Evolutionary conservation across 2,329 filamentous ascomycete genomes (phyloP), one percentile per base, ranked within the genome.

Genomic region (Aspergillus fischeri): DNA sequence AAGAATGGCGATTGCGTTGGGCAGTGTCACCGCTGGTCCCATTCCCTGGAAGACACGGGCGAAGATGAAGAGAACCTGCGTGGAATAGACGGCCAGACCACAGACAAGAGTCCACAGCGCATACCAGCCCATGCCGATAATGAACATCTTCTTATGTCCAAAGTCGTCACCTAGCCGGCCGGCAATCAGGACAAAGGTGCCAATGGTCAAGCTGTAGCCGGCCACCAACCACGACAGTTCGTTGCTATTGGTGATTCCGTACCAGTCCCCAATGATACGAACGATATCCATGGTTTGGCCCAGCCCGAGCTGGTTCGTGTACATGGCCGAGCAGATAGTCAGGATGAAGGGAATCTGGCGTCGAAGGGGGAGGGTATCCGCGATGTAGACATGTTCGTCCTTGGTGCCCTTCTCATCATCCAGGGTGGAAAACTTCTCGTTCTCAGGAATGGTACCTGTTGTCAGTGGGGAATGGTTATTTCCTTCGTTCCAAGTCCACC

Each of bases 1-100:
- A 0, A 88, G 67, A 20, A 89, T 76, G 2, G 84, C 85, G n/a
- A 88, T 70, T 0, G 78, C 84, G 60, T 87, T 89, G 1, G 87
- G 86, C 27, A 89, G 72, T 3, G 80, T 73, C 17, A 89, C 73
- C 1, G 85, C 83, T 0, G 85, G 83, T 0, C 86, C 87, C 1
- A 74, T 63, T 3, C 70, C 83, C 59, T 85, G 83, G 2, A 84
- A 67, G 0, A 78, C 80, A 11, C 83, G 75, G 28, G 75, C 74
- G 38, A 79, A 70, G 62, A 80, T 73, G 62, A 82, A 82, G 9
- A 80, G 67, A 0, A 73, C 68, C 77, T 72, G 2, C 20, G 81
- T 63, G 8, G 61, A 63, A 49, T 66, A 71, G 51, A 72, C 65
- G 24, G 56, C 57, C 11, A 71, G 50, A 2, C 71, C 71, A 6